These are phyloP conservation scores for Globisporangium okanoganense DNA, from an alignment of 352 stramenopile genomes.

Conservation along the genomic window DNA sequence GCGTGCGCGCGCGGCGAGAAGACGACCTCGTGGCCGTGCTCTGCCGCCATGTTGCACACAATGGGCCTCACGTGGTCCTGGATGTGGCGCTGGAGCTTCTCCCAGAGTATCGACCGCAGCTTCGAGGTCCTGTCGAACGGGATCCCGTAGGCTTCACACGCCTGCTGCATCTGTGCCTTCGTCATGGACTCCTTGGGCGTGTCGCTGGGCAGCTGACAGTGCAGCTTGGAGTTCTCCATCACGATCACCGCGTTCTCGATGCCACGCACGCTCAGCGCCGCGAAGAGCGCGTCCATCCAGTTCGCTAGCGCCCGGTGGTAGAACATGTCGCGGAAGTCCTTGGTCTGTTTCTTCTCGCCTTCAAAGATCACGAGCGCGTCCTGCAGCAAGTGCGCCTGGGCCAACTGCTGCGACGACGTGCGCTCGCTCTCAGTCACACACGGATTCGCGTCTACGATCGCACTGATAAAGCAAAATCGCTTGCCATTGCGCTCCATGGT, in stretches of 20 bases:
- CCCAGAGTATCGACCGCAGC: constrained; percentile 11
- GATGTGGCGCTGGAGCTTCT: constrained; percentile 1
- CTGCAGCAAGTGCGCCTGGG: constrained; percentile 7
- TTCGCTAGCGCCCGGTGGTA: constrained; percentile 5
- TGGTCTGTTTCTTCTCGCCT: constrained; percentile 11
- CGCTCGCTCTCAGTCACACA: not conserved
- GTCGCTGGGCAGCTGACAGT: not conserved
- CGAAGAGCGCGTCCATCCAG: constrained; percentile 9
- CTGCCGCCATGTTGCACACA: not conserved
- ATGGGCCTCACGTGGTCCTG: constrained; percentile 6
- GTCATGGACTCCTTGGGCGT: constrained; percentile 6
- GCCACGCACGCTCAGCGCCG: not conserved
- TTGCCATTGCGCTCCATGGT: not conserved
- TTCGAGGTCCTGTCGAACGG: not conserved
- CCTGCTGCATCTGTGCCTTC: constrained; percentile 1
- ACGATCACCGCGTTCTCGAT: constrained; percentile 10
- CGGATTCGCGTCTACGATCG: constrained; percentile 3
- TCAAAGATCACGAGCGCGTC: constrained; percentile 13
- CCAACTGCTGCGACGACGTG: not conserved
- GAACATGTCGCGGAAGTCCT: constrained; percentile 13
- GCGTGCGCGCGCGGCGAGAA: not conserved
- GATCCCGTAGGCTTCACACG: not conserved
- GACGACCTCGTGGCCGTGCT: constrained; percentile 10
- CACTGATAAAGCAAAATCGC: constrained; percentile 7
- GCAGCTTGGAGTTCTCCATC: constrained; percentile 7